Percentiles rank a stretch among this genome's conserved stretches.
Conservation (phyloP, 768 basidiomycete species). For the Pleurotus pulmonarius region DNA sequence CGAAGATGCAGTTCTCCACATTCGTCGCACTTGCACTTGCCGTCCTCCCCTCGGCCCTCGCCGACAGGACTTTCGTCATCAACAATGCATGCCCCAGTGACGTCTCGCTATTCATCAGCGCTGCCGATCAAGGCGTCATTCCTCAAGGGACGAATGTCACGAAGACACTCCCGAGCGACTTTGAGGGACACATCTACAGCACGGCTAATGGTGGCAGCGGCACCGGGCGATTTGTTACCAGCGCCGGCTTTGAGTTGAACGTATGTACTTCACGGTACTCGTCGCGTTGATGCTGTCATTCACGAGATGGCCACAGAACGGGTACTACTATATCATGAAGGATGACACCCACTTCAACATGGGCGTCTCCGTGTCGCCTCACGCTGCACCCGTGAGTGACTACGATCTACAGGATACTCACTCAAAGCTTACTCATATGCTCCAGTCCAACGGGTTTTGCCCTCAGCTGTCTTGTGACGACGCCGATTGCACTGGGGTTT, state of each 20-base stretch:
- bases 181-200: constrained; percentile 18
- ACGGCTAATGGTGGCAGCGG: constrained; percentile 16
- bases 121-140: constrained; percentile 12
- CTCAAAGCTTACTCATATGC: not conserved
- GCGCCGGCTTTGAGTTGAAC: constrained; percentile 19
- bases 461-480: constrained; percentile 14
- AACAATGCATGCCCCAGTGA: constrained; percentile 19
- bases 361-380: constrained; percentile 26
- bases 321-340: constrained; percentile 27
- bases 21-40: not conserved
- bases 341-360: constrained; percentile 27
- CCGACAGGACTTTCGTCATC: constrained; percentile 9
- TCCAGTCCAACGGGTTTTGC: constrained; percentile 14
- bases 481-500: not conserved
- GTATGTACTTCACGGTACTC: constrained; percentile 1
- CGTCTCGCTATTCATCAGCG: constrained; percentile 16
- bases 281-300: not conserved
- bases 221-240: constrained; percentile 12
- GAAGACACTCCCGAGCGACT: constrained; percentile 10
- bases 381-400: constrained; percentile 15
- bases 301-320: constrained; percentile 9
- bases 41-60: not conserved
- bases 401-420: not conserved
- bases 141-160: constrained; percentile 9
- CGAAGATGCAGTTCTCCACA: not conserved